A percentile compares a stretch with the other conserved stretches of the same genome.
phyloP scores from a whole-genome alignment of 495 filamentous ascomycete genomes.

The Trichocladium antarcticum region DNA sequence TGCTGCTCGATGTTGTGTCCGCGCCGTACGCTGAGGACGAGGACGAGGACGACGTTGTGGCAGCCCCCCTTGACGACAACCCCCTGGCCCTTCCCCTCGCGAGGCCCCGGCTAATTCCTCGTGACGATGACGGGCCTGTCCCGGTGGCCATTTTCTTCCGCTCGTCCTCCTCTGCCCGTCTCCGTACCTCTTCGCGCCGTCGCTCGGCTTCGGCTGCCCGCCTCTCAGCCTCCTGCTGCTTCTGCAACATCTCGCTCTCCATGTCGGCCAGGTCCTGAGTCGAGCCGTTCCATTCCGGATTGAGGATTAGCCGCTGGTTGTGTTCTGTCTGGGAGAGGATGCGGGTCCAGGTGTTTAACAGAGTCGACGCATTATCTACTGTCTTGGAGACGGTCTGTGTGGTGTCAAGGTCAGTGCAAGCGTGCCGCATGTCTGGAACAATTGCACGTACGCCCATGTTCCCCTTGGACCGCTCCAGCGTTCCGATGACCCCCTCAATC shows the following conservation, averaged over 20 bases:
- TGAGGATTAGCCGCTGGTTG: slow-evolving; percentile 83
- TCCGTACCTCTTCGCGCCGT: slow-evolving; percentile 56
- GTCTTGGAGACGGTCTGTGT: slow-evolving; percentile 81
- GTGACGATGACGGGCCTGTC: slow-evolving; percentile 22
- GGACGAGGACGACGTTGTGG: slow-evolving; percentile 12
- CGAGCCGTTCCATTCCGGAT: slow-evolving; percentile 81
- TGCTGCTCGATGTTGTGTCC: slow-evolving; percentile 23
- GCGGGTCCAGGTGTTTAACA: slow-evolving; percentile 92
- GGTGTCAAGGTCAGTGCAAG: no score
- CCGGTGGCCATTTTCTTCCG: slow-evolving; percentile 37
- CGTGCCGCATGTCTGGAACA: no score
- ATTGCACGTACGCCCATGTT: slow-evolving; percentile 70
- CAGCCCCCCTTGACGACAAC: slow-evolving; percentile 1
- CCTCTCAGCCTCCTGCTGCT: slow-evolving; percentile 63
- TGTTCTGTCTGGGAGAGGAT: slow-evolving; percentile 96
- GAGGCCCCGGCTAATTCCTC: slow-evolving; percentile 18
- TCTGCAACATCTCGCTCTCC: slow-evolving; percentile 61
- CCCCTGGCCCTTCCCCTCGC: slow-evolving; percentile 14
- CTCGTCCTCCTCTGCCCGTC: slow-evolving; percentile 65
- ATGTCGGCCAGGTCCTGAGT: slow-evolving; percentile 70
- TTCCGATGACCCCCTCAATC: slow-evolving; percentile 72
- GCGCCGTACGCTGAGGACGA: slow-evolving; percentile 21
- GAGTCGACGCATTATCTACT: slow-evolving; percentile 74
- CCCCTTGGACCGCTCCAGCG: slow-evolving; percentile 65
- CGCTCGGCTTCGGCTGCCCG: slow-evolving; percentile 63